phyloP scores from a whole-genome alignment of 2,329 filamentous ascomycete genomes.

The Ophiocordyceps camponoti-rufipedis region DNA sequence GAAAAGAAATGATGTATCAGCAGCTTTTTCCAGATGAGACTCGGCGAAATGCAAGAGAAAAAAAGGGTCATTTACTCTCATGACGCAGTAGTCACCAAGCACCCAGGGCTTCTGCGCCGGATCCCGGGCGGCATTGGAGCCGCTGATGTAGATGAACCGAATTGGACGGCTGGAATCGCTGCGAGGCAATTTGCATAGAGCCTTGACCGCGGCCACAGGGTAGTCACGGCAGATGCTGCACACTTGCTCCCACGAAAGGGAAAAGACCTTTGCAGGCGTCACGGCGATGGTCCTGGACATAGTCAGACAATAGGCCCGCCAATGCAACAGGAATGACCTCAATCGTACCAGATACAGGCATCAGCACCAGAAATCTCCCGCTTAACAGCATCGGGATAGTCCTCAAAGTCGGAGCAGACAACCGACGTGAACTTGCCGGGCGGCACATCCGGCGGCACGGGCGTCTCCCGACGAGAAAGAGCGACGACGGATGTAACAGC shows the following conservation, averaged over 20 bases:
- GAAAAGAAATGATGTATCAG: not conserved
- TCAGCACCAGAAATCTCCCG: conserved; percentile 19
- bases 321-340: too few relatives aligned
- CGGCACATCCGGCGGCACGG: conserved; percentile 7
- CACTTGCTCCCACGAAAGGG: conserved; percentile 15
- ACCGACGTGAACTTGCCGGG: conserved; percentile 20
- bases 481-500: conserved; percentile 21
- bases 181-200: conserved; percentile 12
- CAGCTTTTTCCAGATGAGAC: not conserved
- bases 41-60: not conserved
- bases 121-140: conserved; percentile 22
- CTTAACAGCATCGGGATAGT: conserved; percentile 20
- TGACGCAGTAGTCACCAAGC: conserved; percentile 20
- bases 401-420: conserved; percentile 18
- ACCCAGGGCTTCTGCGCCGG: conserved; percentile 20
- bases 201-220: conserved; percentile 13
- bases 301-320: not conserved
- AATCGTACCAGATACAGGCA: conserved; percentile 22
- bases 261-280: conserved; percentile 16
- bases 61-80: conserved; percentile 22
- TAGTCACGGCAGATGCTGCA: conserved; percentile 21
- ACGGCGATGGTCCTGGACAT: conserved; percentile 19
- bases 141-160: conserved; percentile 31
- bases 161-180: conserved; percentile 14
- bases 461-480: conserved; percentile 18